Evolutionary conservation across 2,329 filamentous ascomycete genomes (phyloP), one percentile per base, ranked within the genome.

Genomic region (Aspergillus fumigatiaffinis): DNA sequence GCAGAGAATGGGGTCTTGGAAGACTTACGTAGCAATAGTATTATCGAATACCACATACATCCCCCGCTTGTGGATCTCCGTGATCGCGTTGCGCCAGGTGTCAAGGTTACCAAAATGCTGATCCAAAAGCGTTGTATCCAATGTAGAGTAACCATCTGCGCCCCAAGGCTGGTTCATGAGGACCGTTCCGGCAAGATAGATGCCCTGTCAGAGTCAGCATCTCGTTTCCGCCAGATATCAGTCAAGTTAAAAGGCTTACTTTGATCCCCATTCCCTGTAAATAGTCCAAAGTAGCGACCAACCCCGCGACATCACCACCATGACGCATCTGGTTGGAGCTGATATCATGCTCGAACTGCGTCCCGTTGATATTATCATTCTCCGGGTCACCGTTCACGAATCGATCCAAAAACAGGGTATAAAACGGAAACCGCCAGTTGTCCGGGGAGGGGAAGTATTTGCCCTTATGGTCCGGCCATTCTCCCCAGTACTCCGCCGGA

Each of bases 11-110:
- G 3, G 6, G 14, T 7, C 5, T n/a, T 4, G 3, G 35, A 29
- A 17, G 10, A 71, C 77, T 73, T 70, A 79, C 75, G 85, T 87
- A 38, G 82, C 79, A 67, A 87, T 79, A 1, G 85, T 87, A 64
- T 87, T 87, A 67, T 87, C 85, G 57, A 87, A 69, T 28, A 88
- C 75, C 41, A 87, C 83, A 71, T 86, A 87, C 84, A 88, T 87
- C 55, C 78, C 81, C 28, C 82, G 77, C 1, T 70, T 68, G 64
- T 88, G 85, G 20, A 87, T 84, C 50, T 83, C 83, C 10, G 79
- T 74, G 54, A 87, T 81, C 3, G 80, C 79, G 47, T 73, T 68
- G 60, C 84, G 79, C 83, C 84, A 87, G 55, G 77, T 72, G n/a
- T 79, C 69, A 53, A 88, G 80, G 50, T 78, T 79, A 25, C 84